Evolutionary conservation across 768 basidiomycete species (phyloP), one percentile per base, ranked within the genome.

Genomic region (Xanthoconium stramineum): DNA sequence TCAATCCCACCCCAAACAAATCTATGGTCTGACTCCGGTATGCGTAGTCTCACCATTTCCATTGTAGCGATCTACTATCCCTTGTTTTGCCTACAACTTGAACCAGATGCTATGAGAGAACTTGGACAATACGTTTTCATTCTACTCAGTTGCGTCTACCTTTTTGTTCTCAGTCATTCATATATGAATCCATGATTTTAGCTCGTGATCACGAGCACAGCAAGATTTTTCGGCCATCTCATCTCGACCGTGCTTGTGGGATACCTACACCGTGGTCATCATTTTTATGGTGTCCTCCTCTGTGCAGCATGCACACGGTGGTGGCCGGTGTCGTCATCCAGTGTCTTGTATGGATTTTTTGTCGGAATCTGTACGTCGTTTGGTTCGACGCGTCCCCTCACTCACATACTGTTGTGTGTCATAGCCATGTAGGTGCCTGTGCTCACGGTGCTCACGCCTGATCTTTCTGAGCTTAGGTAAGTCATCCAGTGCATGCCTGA

Each of bases 21-120:
- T 4, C 9, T 30, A 15, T 29, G 9, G 5, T 30, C 20, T 54
- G 40, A 58, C 51, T 24, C 24, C 35, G 5, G 30, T 5, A 1
- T 15, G 10, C 17, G 17, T 17, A 73, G 69, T 3, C 57, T 71
- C 39, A 28, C 62, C 10, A 56, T 76, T 33, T 74, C 72, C 24
- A 64, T 77, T 19, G 58, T 74, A 5, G 80, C 78, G 1, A 66
- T 83, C 38, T 84, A 78, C 61, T 81, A 79, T 54, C 82, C 83
- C 1, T 70, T 83, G 30, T 85, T 83, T 69, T 86, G 82, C 62
- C 68, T 86, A 24, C 85, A 86, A 59, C 70, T 85, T 14, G 75
- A n/a, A n/a, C n/a, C n/a, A n/a, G n/a, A 81, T 43, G 74, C 83
- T 2, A 73, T 80, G 71, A 49, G 80, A 81, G 45, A 78, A 76